Evolutionary conservation across 225 moss, liverwort and hornwort species (phyloP).

Genomic region (Polytrichum formosum): DNA sequence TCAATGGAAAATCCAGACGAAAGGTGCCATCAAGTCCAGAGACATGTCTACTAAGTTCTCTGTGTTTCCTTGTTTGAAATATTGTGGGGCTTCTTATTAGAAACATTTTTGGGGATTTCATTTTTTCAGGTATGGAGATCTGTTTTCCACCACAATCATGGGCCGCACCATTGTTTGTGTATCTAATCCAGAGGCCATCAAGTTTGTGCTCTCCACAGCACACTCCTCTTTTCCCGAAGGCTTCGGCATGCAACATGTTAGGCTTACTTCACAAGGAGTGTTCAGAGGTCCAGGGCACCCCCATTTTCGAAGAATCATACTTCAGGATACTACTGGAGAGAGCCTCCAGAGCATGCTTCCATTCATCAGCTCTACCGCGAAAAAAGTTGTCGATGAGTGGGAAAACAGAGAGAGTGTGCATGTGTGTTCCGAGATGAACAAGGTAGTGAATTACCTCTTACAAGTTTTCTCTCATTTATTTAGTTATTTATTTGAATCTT

Average conservation of each 20-base stretch:
- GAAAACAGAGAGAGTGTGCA: slow-evolving; percentile 10
- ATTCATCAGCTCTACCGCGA: slow-evolving; percentile 21
- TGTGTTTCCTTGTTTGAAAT: no score
- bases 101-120: no score
- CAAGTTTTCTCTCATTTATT: no score
- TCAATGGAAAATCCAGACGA: no score
- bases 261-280: background rate
- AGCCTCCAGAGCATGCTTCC: slow-evolving; percentile 9
- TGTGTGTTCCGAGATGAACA: slow-evolving; percentile 10
- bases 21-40: no score
- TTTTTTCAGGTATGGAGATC: slow-evolving; percentile 22
- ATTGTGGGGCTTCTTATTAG: background rate
- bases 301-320: slow-evolving; percentile 2
- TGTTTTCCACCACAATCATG: slow-evolving; percentile 1
- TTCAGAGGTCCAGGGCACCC: background rate
- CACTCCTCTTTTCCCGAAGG: background rate
- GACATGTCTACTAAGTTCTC: no score
- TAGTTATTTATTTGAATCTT: no score
- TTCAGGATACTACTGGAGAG: slow-evolving; percentile 11
- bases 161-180: background rate
- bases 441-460: slow-evolving; percentile 2
- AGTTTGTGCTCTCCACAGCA: slow-evolving; percentile 23
- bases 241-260: rapidly evolving
- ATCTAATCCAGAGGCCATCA: slow-evolving; percentile 21
- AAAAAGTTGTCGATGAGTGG: slow-evolving; percentile 24